Evolutionary conservation across 352 stramenopile species (phyloP), one percentile per base, ranked within the genome.

Genomic region (Phytopythium cucurbitacearum): DNA sequence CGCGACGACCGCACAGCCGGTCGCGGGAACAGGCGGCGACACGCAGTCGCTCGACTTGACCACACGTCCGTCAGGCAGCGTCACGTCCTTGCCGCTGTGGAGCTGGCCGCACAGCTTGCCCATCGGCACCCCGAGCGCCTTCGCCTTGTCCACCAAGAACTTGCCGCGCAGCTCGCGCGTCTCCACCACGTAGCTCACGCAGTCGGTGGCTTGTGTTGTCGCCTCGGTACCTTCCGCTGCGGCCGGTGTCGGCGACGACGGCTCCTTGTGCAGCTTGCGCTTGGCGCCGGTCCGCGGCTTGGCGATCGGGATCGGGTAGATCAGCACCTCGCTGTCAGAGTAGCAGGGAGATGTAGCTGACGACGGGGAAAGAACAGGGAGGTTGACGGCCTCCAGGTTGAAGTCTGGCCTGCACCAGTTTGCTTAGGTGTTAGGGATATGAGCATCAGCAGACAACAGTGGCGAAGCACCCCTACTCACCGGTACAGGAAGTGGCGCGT

Each of bases 401-500:
- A 90, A 90, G 9, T 83, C 50, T 0, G 80, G 77, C 37, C 48
- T 55, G 48, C 21, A 28, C 2, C 21, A 28, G 21, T 28, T 55
- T n/a, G 36, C 28, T 2, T 4, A 15, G 41, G 10, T 11, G 8
- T 40, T 8, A 15, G 28, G 16, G 12, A 37, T 11, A 12, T 7
- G 21, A 48, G n/a, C 1, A n/a, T 51, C 15, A 52, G n/a, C 7
- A 42, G 3, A 21, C 3, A 53, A 15, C 10, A 33, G 35, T 11
- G 16, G 9, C 5, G 43, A 15, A 8, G 13, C 8, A 28, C 21
- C 2, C 21, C 21, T 21, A 51, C 51, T 10, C 16, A 77, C 50
- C 83, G 76, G 34, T 76, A 70, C 32, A 94, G 73, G 53, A 96
- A 96, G 65, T 95, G 85, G 16, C 84, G 73, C n/a, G 85, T 96